phyloP scores from a whole-genome alignment of 202 grass and related monocot species.

The Bolboschoenoplectus hybrid region DNA sequence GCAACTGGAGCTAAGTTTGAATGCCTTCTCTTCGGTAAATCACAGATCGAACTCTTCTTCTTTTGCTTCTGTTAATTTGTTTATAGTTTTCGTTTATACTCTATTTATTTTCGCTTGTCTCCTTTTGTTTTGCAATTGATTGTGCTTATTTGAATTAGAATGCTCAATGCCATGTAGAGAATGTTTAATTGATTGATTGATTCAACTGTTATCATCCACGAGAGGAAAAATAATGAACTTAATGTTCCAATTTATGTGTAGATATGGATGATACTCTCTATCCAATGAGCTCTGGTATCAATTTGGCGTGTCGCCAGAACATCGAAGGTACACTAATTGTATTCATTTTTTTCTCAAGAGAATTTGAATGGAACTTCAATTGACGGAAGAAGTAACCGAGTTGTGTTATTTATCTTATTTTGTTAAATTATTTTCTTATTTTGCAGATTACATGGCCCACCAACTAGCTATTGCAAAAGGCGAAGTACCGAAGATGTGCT shows the following conservation, averaged over 20 bases:
- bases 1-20: conserved; percentile 64
- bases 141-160: too few species aligned
- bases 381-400: not conserved
- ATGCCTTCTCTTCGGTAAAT: conserved; percentile 79
- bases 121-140: too few species aligned
- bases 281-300: conserved; percentile 75
- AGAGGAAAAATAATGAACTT: not conserved
- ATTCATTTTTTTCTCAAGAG: not conserved
- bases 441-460: conserved; percentile 79
- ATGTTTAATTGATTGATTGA: conserved; percentile 6
- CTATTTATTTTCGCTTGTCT: too few species aligned
- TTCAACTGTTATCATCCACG: not conserved
- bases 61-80: not conserved
- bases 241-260: conserved; percentile 32
- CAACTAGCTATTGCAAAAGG: conserved; percentile 72
- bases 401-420: not conserved
- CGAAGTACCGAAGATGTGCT: conserved; percentile 74
- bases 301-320: conserved; percentile 87
- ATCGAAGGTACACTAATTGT: conserved; percentile 59
- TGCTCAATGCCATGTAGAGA: not conserved
- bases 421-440: conserved; percentile 6
- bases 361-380: not conserved
- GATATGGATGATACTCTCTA: conserved; percentile 98
- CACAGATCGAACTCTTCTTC: not conserved
- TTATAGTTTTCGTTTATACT: not conserved